These are phyloP conservation scores for Brassica nigra DNA, from an alignment of 345 rosid species.

Conservation along the genomic window DNA sequence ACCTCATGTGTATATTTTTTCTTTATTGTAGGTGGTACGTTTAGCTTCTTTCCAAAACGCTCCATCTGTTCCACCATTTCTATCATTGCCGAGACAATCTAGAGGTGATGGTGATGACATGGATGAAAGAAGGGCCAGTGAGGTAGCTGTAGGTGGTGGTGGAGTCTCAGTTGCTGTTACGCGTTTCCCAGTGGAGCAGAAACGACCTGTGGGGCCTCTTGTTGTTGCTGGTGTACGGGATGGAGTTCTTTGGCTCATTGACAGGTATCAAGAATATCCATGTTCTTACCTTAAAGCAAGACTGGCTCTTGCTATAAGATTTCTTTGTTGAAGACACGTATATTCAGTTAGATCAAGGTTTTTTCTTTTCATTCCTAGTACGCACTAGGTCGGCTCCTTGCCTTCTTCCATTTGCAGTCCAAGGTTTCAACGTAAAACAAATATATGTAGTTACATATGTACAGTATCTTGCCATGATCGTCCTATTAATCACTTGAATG, in stretches of 20 bases:
- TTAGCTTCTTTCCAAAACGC: conserved; percentile 97
- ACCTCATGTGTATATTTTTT: conserved; percentile 29
- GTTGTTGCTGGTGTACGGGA: conserved; percentile 92
- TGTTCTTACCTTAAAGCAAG: conserved; percentile 12
- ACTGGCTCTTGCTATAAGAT: not conserved
- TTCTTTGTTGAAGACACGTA: conserved; percentile 1
- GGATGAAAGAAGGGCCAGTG: conserved; percentile 78
- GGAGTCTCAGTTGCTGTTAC: conserved; percentile 98
- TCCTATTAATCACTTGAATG: conserved; percentile 22
- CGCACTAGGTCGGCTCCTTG: conserved; percentile 14
- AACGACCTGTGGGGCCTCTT: conserved; percentile 96
- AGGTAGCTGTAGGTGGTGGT: conserved; percentile 99
- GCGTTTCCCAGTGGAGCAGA: conserved; percentile 92
- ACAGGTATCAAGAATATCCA: conserved; percentile 56
- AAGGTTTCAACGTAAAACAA: not conserved
- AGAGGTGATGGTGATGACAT: conserved; percentile 78
- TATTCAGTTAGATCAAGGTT: not conserved
- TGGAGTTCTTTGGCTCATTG: conserved; percentile 99
- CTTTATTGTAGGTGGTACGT: conserved; percentile 74
- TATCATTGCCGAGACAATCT: conserved; percentile 76
- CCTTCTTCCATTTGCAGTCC: conserved; percentile 6
- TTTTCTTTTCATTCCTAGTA: conserved; percentile 9
- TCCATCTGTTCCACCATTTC: conserved; percentile 93
- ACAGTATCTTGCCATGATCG: conserved; percentile 10
- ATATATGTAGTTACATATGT: not conserved